Evolutionary conservation across 2,329 filamentous ascomycete species (phyloP).

Genomic region (Aspergillus brunneoviolaceus): DNA sequence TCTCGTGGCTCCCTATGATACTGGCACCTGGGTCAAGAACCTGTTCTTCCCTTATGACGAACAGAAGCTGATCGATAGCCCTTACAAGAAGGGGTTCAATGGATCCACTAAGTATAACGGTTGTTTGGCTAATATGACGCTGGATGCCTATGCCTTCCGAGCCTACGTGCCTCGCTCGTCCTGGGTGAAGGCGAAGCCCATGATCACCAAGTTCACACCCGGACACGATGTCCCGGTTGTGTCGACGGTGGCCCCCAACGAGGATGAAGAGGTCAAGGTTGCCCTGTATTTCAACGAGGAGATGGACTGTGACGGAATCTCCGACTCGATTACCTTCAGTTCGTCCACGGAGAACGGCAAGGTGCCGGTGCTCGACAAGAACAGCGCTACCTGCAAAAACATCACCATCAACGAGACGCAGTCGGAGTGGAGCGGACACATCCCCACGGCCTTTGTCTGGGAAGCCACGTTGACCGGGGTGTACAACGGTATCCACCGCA

Average conservation of each 20-base stretch:
- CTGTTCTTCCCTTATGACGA: conserved; percentile 62
- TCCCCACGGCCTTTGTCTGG: conserved; percentile 56
- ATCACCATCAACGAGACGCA: conserved; percentile 31
- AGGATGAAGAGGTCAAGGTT: conserved; percentile 48
- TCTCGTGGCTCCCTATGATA: conserved; percentile 56
- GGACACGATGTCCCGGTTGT: conserved; percentile 59
- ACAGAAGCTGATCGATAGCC: conserved; percentile 48
- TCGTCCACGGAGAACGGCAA: conserved; percentile 53
- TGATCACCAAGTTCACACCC: conserved; percentile 59
- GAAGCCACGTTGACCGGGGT: conserved; percentile 54
- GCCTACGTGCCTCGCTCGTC: conserved; percentile 55
- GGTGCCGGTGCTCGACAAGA: conserved; percentile 43
- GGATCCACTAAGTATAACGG: conserved; percentile 51
- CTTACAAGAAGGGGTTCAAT: conserved; percentile 47
- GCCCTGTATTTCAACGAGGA: conserved; percentile 57
- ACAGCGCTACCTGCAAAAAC: conserved; percentile 47
- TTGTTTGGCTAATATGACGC: conserved; percentile 52
- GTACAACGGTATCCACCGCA: conserved; percentile 58
- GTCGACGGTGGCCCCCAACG: conserved; percentile 44
- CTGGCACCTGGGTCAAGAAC: conserved; percentile 58
- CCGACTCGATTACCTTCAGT: conserved; percentile 49
- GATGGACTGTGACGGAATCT: conserved; percentile 59
- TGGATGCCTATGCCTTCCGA: conserved; percentile 58
- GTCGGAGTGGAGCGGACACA: conserved; percentile 47
- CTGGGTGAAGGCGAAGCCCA: conserved; percentile 53